Evolutionary conservation across 2,329 filamentous ascomycete genomes (phyloP).

Genomic region (Fusarium hainanense): DNA sequence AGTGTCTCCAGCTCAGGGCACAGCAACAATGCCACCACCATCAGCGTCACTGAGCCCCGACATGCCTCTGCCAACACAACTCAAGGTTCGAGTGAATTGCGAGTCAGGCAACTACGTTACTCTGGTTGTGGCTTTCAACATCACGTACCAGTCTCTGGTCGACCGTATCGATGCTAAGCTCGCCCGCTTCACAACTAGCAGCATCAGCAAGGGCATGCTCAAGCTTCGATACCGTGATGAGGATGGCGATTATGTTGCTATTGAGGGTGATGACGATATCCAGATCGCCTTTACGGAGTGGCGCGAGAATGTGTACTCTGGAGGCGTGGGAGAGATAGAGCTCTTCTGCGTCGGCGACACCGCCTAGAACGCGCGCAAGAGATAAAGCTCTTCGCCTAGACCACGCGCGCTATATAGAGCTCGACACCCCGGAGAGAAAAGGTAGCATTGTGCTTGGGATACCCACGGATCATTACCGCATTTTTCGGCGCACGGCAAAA

Average conservation of each 20-base stretch:
- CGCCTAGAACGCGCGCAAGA: constrained; percentile 34
- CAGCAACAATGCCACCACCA: constrained; percentile 44
- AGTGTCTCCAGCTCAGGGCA: constrained; percentile 60
- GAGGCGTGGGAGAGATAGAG: constrained; percentile 88
- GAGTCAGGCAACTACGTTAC: constrained; percentile 89
- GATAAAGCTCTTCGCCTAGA: constrained; percentile 47
- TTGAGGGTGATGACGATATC: constrained; percentile 95
- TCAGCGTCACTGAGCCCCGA: constrained; percentile 58
- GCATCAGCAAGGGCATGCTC: constrained; percentile 83
- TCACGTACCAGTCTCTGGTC: constrained; percentile 91
- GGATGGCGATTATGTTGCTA: constrained; percentile 92
- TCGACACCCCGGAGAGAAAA: constrained; percentile 51
- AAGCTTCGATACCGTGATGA: constrained; percentile 92
- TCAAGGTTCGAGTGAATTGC: constrained; percentile 96
- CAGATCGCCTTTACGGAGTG: constrained; percentile 95
- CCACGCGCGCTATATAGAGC: constrained; percentile 75
- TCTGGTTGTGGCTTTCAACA: constrained; percentile 95
- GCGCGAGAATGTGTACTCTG: constrained; percentile 76
- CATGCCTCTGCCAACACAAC: constrained; percentile 72
- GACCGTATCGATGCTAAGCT: constrained; percentile 97
- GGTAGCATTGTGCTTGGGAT: constrained; percentile 45
- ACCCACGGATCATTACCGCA: constrained; percentile 48
- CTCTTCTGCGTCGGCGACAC: constrained; percentile 77
- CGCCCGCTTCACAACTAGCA: constrained; percentile 84
- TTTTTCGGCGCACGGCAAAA: constrained; percentile 48